Conservation (phyloP, 2,329 filamentous ascomycete genomes). For the Sphaceloma murrayae region DNA sequence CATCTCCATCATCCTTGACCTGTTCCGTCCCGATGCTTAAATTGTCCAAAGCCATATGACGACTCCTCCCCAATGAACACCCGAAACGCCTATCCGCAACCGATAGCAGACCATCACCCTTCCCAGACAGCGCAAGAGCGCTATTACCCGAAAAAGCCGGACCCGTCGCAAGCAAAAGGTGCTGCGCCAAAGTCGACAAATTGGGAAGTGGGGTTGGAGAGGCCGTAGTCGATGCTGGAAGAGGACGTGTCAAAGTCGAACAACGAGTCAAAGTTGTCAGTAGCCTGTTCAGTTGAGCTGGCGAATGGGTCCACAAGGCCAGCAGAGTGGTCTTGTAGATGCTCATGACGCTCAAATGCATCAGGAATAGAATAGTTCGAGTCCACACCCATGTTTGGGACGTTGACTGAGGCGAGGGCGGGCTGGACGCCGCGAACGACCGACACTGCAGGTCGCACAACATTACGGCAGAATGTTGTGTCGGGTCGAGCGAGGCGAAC, state of each 20-base stretch:
- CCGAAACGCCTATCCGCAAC: constrained; percentile 6
- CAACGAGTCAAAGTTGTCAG: constrained; percentile 11
- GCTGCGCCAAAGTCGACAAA: constrained; percentile 20
- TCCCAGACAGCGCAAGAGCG: constrained; percentile 19
- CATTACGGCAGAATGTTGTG: constrained; percentile 99
- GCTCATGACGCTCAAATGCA: constrained; percentile 26
- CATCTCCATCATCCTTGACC: constrained; percentile 9
- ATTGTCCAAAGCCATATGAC: not conserved
- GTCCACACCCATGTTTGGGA: constrained; percentile 19
- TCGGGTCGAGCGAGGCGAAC: constrained; percentile 67
- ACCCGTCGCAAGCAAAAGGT: constrained; percentile 20
- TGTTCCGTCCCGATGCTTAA: constrained; percentile 14
- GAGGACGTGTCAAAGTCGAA: constrained; percentile 19
- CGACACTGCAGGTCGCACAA: constrained; percentile 99
- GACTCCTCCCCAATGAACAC: constrained; percentile 14
- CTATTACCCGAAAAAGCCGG: constrained; percentile 17
- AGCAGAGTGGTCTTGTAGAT: constrained; percentile 27
- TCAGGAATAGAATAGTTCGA: constrained; percentile 24
- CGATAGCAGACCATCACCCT: not conserved
- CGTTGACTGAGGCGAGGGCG: constrained; percentile 13
- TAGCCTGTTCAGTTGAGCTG: constrained; percentile 27
- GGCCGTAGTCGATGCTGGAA: constrained; percentile 16
- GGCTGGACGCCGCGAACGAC: constrained; percentile 45
- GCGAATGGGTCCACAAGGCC: constrained; percentile 29
- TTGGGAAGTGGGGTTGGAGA: constrained; percentile 17